Evolutionary conservation across 169 alveolate species (phyloP).

Genomic region (Plasmodium billcollinsi): DNA sequence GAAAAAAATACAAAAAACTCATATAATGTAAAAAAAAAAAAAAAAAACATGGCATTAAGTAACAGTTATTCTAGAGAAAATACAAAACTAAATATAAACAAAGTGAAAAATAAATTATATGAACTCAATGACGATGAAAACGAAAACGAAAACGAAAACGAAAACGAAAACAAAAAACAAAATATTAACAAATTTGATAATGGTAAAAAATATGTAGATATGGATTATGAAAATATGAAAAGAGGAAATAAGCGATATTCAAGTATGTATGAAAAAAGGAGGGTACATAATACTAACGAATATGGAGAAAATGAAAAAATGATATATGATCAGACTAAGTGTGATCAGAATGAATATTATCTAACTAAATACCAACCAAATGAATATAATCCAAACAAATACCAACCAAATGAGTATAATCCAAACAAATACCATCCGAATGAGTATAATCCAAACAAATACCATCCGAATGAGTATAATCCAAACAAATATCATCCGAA

Average conservation of each 20-base stretch:
- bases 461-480: no score
- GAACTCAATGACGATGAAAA: neutral
- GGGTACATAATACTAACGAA: slow-evolving; percentile 3
- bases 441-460: no score
- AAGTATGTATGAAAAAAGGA: slow-evolving; percentile 17
- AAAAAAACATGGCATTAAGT: slow-evolving; percentile 32
- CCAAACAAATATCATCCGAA: no score
- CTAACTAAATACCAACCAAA: no score
- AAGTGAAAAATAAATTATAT: slow-evolving; percentile 5
- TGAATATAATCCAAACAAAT: no score
- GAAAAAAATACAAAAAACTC: no score
- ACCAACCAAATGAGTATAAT: no score
- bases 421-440: no score
- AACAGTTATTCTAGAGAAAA: slow-evolving; percentile 36
- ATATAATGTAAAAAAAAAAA: neutral
- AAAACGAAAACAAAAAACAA: neutral
- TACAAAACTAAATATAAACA: slow-evolving; percentile 16
- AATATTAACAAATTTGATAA: slow-evolving; percentile 14
- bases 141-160: neutral
- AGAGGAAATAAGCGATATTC: slow-evolving; percentile 1
- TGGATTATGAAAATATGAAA: neutral
- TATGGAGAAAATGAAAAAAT: slow-evolving; percentile 11
- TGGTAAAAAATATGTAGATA: neutral
- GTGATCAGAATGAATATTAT: no score
- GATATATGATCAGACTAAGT: no score